phyloP scores from a whole-genome alignment of 1,139 yeast species.

The Saccharomyces pastorianus region DNA sequence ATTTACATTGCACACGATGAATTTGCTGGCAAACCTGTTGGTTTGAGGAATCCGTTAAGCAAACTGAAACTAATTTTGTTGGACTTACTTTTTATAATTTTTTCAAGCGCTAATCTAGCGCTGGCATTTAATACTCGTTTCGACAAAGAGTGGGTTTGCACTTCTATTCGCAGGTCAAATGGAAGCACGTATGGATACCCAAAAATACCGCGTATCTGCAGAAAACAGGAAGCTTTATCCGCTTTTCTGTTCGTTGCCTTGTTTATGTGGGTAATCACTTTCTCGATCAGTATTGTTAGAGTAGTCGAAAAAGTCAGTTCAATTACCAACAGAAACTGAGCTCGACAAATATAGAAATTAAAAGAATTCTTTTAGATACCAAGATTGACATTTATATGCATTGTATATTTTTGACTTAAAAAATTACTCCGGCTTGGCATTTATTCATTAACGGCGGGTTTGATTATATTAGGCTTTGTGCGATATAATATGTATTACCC shows the following conservation, averaged over 20 bases:
- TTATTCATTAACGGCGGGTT: neutral
- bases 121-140: conserved; percentile 76
- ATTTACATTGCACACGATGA: conserved; percentile 84
- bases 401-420: neutral
- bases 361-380: neutral
- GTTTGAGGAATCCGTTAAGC: conserved; percentile 60
- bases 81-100: conserved; percentile 82
- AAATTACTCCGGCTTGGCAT: neutral
- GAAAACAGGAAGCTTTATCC: conserved; percentile 72
- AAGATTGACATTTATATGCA: neutral
- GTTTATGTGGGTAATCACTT: conserved; percentile 77
- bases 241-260: conserved; percentile 70
- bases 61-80: conserved; percentile 70
- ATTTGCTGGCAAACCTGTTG: conserved; percentile 84
- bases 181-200: conserved; percentile 18
- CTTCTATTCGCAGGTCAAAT: conserved; percentile 21
- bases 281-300: conserved; percentile 72
- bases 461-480: neutral
- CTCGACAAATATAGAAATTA: neutral
- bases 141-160: conserved; percentile 80
- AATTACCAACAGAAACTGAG: conserved; percentile 14
- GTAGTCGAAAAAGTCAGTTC: conserved; percentile 63
- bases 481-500: neutral
- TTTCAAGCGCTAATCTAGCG: conserved; percentile 83
- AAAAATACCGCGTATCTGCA: conserved; percentile 46